A percentile compares a stretch with the other conserved stretches of the same genome.
phyloP scores from a whole-genome alignment of 129 eudicot species.

The Chrysanthemum lavandulifolium region DNA sequence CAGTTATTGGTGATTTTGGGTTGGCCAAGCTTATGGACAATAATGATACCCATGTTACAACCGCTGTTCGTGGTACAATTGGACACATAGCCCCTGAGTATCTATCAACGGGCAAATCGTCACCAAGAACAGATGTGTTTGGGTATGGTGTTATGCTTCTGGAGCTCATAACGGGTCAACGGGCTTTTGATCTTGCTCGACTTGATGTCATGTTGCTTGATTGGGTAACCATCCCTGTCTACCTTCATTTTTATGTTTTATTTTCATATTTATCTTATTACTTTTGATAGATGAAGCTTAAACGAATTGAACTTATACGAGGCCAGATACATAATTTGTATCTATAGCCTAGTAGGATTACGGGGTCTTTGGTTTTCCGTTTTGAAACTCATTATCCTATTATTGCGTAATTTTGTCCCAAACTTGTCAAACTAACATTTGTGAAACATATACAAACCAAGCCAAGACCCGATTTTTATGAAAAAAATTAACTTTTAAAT shows the following conservation, averaged over 20 bases:
- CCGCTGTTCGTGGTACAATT: slow-evolving; percentile 78
- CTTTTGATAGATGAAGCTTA: too few species aligned
- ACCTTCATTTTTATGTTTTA: background rate
- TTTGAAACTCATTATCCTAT: too few species aligned
- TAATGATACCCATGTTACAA: slow-evolving; percentile 81
- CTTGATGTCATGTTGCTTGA: slow-evolving; percentile 65
- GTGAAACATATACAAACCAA: too few species aligned
- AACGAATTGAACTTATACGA: too few species aligned
- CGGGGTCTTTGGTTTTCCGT: too few species aligned
- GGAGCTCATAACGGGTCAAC: slow-evolving; percentile 76
- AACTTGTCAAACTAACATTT: too few species aligned
- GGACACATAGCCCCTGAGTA: slow-evolving; percentile 88
- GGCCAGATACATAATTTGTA: too few species aligned
- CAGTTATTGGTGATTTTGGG: slow-evolving; percentile 76
- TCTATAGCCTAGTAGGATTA: too few species aligned
- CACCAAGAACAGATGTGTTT: slow-evolving; percentile 80
- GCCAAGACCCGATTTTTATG: too few species aligned
- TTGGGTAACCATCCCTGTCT: slow-evolving; percentile 45
- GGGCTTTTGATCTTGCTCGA: slow-evolving; percentile 74
- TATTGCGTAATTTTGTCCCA: too few species aligned
- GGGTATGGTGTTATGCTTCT: slow-evolving; percentile 88
- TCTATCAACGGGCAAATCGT: slow-evolving; percentile 70
- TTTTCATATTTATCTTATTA: background rate
- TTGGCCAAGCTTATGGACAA: slow-evolving; percentile 78
- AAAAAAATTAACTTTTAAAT: background rate